phyloP scores from a whole-genome alignment of 2,329 filamentous ascomycete species.

The Aspergillus puulaauensis region DNA sequence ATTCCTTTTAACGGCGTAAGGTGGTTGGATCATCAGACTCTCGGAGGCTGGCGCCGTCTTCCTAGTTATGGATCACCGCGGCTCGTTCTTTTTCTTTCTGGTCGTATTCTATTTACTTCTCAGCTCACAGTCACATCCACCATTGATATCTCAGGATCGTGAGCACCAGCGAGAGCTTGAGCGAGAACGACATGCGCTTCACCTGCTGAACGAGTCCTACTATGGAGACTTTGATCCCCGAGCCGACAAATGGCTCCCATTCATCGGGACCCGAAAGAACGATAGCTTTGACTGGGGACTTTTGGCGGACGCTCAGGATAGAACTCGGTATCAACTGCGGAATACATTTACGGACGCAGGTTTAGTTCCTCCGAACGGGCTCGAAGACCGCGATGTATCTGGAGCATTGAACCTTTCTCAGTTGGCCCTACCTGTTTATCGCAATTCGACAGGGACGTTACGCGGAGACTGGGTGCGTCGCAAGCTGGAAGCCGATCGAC shows the following conservation, averaged over 20 bases:
- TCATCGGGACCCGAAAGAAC: constrained; percentile 73
- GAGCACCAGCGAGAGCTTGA: constrained; percentile 50
- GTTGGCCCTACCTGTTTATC: constrained; percentile 61
- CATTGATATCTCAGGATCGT: constrained; percentile 40
- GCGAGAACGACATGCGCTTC: constrained; percentile 52
- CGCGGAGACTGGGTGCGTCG: constrained; percentile 72
- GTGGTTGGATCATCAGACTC: constrained; percentile 16
- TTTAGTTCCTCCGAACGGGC: constrained; percentile 27
- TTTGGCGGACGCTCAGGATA: constrained; percentile 64
- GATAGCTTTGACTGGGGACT: constrained; percentile 80
- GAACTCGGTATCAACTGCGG: constrained; percentile 58
- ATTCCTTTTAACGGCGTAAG: constrained; percentile 19
- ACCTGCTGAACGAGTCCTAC: constrained; percentile 49
- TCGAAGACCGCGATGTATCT: constrained; percentile 25
- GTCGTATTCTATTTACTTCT: constrained; percentile 55
- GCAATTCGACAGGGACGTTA: constrained; percentile 74
- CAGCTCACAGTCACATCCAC: constrained; percentile 47
- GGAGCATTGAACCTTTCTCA: constrained; percentile 36
- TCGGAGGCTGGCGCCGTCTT: constrained; percentile 24
- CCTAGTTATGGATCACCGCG: constrained; percentile 47
- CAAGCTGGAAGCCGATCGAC: constrained; percentile 49
- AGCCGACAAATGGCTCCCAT: constrained; percentile 58
- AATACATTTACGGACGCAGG: constrained; percentile 33
- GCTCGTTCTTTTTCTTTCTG: constrained; percentile 50
- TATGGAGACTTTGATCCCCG: constrained; percentile 54